phyloP scores from a whole-genome alignment of 1,284 basidiomycete genomes.

The Fistulina hepatica region DNA sequence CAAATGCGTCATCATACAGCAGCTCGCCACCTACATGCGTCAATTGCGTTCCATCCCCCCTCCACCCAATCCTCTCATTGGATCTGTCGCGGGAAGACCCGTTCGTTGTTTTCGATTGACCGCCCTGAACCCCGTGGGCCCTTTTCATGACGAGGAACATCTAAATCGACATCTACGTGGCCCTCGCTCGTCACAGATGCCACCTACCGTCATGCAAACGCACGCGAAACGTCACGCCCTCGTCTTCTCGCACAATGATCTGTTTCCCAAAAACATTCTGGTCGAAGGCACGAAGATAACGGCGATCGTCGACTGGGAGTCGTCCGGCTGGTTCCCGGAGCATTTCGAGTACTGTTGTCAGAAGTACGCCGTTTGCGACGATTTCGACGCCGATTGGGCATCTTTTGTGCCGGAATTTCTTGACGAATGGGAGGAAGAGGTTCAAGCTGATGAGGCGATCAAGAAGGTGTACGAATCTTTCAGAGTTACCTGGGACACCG shows the following conservation, averaged over 20 bases:
- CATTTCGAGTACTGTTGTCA: slow-evolving; percentile 14
- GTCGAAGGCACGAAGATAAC: slow-evolving; percentile 4
- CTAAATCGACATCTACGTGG: background rate
- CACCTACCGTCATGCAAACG: background rate
- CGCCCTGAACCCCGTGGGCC: too few species aligned
- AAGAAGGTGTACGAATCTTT: too few species aligned
- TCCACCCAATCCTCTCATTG: too few species aligned
- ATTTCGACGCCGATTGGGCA: slow-evolving; percentile 1
- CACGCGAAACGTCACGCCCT: too few species aligned
- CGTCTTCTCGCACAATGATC: slow-evolving; percentile 2
- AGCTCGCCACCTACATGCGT: background rate
- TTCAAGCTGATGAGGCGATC: too few species aligned
- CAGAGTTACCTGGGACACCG: too few species aligned
- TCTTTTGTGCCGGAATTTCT: too few species aligned
- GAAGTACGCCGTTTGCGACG: slow-evolving; percentile 5
- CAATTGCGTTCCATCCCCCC: background rate
- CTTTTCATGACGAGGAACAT: background rate
- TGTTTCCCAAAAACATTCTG: slow-evolving; percentile 2
- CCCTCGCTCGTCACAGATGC: background rate
- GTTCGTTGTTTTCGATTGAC: too few species aligned
- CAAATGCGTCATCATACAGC: too few species aligned
- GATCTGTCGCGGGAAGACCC: too few species aligned
- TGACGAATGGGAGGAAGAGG: too few species aligned
- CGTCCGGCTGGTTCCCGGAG: slow-evolving; percentile 14
- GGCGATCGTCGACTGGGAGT: slow-evolving; percentile 16